Evolutionary conservation across 805 yeast species (phyloP), one percentile per base, ranked within the genome.

Genomic region (Saccharomycopsis fibuligera): DNA sequence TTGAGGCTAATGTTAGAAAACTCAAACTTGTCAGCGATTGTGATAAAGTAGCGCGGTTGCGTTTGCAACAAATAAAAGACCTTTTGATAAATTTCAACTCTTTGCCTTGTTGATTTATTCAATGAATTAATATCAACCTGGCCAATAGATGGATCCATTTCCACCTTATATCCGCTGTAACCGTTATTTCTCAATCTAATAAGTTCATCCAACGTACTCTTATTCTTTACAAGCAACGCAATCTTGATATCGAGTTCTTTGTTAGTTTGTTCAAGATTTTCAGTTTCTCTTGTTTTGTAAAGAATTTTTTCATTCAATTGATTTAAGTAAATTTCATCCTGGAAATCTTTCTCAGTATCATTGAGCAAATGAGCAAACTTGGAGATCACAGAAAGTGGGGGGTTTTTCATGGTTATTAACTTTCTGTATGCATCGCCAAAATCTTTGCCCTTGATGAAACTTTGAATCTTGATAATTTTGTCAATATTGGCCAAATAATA

Each of bases 51-150:
- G 0, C 64, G 62, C 0, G 96, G 86, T 58, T 86, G 87, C 0
- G 95, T 85, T 62, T 93, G 98, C 39, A 93, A 63, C 23, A 91
- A 66, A 59, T 83, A 93, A 56, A 93, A 81, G 45, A 91, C 60
- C 21, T 86, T 83, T 57, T 83, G 96, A 63, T 84, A 86, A 1
- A 78, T 63, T 52, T 82, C 89, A 44, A 81, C 68, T 51, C 86
- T 70, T 22, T 70, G 71, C 50, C 73, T 68, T 9, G 76, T 42
- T 4, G 37, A 14, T 29, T 51, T 60, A 46, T 62, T 59, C 47
- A 62, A 51, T 2, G 66, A 60, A 9, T 56, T 44, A 17, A 36
- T 35, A 22, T 44, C 48, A 45, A 59, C 53, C 1, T 58, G 48
- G 3, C 48, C 52, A 14, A 33, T 17, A 31, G 30, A 16, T 10